phyloP scores from a whole-genome alignment of 164 flowering plant genomes.

The Stephania cephalantha region DNA sequence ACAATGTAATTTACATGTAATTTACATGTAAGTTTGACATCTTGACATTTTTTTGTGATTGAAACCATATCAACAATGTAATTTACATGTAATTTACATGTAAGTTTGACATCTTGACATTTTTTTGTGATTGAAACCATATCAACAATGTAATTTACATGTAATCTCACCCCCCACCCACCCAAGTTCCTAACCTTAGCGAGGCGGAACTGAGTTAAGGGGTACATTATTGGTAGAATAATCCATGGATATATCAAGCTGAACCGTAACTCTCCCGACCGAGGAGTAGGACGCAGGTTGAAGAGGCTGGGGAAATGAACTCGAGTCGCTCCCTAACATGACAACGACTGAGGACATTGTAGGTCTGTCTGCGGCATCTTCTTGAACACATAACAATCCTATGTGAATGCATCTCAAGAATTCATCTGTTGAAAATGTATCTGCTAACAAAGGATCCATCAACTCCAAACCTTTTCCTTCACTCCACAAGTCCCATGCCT shows the following conservation, averaged over 20 bases:
- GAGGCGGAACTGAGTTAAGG: background rate
- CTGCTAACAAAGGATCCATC: conserved; percentile 23
- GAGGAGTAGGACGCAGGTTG: conserved; percentile 19
- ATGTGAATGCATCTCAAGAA: conserved; percentile 38
- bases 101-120: background rate
- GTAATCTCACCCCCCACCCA: background rate
- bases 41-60: background rate
- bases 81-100: background rate
- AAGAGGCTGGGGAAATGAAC: conserved; percentile 13
- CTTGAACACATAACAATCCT: conserved; percentile 49
- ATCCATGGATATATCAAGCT: background rate
- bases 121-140: background rate
- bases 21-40: too few species aligned
- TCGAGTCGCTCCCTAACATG: conserved; percentile 17
- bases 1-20: too few species aligned
- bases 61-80: background rate
- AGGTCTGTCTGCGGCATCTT: conserved; percentile 36
- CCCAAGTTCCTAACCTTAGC: background rate
- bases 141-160: background rate
- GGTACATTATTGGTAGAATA: conserved; percentile 4
- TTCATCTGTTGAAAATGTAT: conserved; percentile 16
- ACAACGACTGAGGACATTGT: conserved; percentile 36
- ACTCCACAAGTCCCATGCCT: conserved; percentile 46
- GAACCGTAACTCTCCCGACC: background rate
- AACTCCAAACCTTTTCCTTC: conserved; percentile 29